Conservation (phyloP, 202 grass and related monocot genomes). For the Setaria italica region DNA sequence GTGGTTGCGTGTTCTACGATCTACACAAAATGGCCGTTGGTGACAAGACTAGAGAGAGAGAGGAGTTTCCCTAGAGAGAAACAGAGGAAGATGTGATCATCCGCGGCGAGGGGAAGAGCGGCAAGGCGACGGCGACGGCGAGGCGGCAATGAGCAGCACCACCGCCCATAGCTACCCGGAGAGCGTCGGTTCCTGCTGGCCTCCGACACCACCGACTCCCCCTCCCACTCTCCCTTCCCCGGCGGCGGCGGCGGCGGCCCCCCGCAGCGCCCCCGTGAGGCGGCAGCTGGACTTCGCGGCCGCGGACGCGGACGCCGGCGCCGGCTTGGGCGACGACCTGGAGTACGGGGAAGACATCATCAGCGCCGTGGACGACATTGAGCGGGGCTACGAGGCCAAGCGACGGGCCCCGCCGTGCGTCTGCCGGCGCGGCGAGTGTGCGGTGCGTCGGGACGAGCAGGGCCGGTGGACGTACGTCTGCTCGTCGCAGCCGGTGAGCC, state of each 20-base stretch:
- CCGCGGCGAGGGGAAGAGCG: slow-evolving; percentile 2
- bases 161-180: slow-evolving; percentile 30
- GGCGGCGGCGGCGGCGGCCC: background rate
- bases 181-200: slow-evolving; percentile 49
- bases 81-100: background rate
- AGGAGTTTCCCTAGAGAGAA: background rate
- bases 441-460: background rate
- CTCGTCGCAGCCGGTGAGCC: slow-evolving; percentile 39
- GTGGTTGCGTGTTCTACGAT: background rate
- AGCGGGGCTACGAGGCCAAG: slow-evolving; percentile 33
- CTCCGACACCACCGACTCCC: background rate
- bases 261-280: slow-evolving; percentile 24
- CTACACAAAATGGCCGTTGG: background rate
- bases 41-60: slow-evolving; percentile 23
- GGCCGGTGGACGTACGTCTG: slow-evolving; percentile 41
- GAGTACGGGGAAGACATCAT: slow-evolving; percentile 11
- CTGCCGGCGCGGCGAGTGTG: slow-evolving; percentile 44
- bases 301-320: background rate
- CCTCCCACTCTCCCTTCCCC: background rate
- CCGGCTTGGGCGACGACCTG: slow-evolving; percentile 10
- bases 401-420: slow-evolving; percentile 17
- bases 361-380: slow-evolving; percentile 33
- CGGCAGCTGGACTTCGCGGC: slow-evolving; percentile 43
- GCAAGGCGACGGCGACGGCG: background rate
- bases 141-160: slow-evolving; percentile 38